Conservation (phyloP, 768 basidiomycete species). For the Ramaria rubella region DNA sequence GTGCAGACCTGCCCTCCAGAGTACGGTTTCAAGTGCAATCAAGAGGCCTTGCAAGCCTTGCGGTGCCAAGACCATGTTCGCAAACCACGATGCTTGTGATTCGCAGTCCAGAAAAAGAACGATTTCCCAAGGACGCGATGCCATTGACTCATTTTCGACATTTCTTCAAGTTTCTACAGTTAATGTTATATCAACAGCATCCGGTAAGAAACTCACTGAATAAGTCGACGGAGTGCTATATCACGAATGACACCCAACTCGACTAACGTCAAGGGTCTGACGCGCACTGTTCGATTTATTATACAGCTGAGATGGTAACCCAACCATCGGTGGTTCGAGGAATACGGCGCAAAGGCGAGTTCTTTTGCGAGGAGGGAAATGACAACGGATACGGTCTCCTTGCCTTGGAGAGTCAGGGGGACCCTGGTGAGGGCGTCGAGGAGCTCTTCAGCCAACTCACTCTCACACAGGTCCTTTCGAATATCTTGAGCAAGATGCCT, state of each 20-base stretch:
- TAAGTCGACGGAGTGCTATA: background rate
- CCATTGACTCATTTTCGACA: background rate
- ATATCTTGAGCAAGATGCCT: background rate
- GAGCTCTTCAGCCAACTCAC: background rate
- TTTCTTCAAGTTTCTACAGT: background rate
- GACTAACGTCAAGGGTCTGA: background rate
- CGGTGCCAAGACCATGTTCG: background rate
- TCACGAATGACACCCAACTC: background rate
- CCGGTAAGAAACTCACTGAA: background rate
- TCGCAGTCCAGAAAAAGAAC: background rate
- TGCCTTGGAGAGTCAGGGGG: background rate
- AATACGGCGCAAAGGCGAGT: background rate
- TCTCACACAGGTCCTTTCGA: too few relatives aligned
- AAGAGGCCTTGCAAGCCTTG: background rate
- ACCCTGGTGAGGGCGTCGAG: background rate
- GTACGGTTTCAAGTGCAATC: background rate
- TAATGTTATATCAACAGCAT: background rate
- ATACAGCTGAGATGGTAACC: background rate
- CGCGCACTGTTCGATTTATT: background rate
- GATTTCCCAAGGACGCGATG: background rate
- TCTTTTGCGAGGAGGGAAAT: background rate
- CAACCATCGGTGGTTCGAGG: background rate
- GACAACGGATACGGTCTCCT: background rate
- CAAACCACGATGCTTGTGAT: background rate
- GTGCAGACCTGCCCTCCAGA: background rate